Percentiles rank a stretch among this genome's conserved stretches.
These are phyloP conservation scores for Aspergillus bertholletiae DNA, from an alignment of 495 filamentous ascomycete species.

Conservation along the genomic window DNA sequence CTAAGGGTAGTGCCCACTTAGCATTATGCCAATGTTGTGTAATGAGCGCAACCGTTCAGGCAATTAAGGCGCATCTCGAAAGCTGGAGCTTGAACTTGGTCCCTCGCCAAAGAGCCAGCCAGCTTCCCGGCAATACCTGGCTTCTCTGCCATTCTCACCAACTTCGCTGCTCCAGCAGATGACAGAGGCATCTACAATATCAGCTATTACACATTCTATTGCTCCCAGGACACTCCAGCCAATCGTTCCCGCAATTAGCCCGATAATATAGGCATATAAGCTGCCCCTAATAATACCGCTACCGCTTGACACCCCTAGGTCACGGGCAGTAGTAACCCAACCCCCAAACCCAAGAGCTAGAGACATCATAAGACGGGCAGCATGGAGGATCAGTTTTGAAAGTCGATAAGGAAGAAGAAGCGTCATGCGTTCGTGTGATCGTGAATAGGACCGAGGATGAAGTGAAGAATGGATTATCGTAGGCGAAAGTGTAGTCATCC, in stretches of 20 bases:
- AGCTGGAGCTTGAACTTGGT: neutral
- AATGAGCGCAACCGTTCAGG: neutral
- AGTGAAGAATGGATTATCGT: slow-evolving; percentile 55
- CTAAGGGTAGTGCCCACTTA: neutral
- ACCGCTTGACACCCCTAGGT: slow-evolving; percentile 52
- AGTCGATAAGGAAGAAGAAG: slow-evolving; percentile 72
- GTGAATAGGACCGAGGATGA: slow-evolving; percentile 39
- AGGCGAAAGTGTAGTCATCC: slow-evolving; percentile 70
- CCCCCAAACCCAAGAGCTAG: slow-evolving; percentile 88
- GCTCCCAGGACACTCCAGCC: slow-evolving; percentile 95
- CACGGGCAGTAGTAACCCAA: slow-evolving; percentile 89
- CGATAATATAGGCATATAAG: slow-evolving; percentile 91
- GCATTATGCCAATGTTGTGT: neutral
- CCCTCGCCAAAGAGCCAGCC: slow-evolving; percentile 72
- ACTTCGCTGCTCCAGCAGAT: slow-evolving; percentile 93
- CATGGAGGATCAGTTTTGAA: slow-evolving; percentile 87
- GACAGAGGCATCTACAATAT: slow-evolving; percentile 86
- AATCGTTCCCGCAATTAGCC: slow-evolving; percentile 84
- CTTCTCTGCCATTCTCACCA: slow-evolving; percentile 62
- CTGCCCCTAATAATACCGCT: slow-evolving; percentile 67
- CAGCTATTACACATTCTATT: slow-evolving; percentile 88
- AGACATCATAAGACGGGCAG: slow-evolving; percentile 84
- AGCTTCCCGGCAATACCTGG: slow-evolving; percentile 81
- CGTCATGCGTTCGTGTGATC: slow-evolving; percentile 32
- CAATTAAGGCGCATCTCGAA: slow-evolving; percentile 4